Conservation (phyloP, 2,329 filamentous ascomycete genomes). For the Davidsoniella virescens region DNA sequence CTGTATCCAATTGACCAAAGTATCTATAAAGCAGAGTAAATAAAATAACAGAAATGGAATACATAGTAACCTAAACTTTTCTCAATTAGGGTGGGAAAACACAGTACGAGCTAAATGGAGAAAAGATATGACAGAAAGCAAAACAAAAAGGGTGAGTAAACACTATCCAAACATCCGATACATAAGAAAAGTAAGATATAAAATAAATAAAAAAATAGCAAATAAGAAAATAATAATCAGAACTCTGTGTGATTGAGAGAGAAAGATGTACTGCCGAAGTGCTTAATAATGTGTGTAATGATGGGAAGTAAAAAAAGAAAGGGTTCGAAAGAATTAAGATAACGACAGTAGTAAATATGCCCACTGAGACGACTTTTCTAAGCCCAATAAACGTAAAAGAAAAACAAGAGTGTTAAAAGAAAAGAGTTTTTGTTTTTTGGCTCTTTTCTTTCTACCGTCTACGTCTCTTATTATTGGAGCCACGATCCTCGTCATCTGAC, state of each 20-base stretch:
- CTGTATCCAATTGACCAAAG: no score
- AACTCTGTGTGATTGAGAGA: no score
- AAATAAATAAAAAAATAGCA: background rate
- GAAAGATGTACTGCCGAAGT: no score
- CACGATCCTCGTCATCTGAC: constrained; percentile 51
- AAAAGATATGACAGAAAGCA: background rate
- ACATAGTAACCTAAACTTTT: no score
- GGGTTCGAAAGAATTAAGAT: constrained; percentile 1
- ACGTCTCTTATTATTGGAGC: constrained; percentile 39
- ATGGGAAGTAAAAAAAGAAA: constrained; percentile 5
- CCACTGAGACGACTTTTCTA: constrained; percentile 1
- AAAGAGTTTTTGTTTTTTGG: background rate
- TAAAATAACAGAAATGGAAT: no score
- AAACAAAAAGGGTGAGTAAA: background rate
- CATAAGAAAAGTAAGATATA: background rate
- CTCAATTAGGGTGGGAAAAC: no score
- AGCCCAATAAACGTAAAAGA: constrained; percentile 8
- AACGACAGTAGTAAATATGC: constrained; percentile 3
- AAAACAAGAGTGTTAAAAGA: background rate
- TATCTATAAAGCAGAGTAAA: no score
- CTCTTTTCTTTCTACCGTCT: constrained; percentile 20
- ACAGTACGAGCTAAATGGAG: no score
- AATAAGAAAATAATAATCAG: background rate
- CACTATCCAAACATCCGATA: background rate
- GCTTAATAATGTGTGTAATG: background rate